Conservation (phyloP, 305 asterid genomes). For the Solanum hybrid region DNA sequence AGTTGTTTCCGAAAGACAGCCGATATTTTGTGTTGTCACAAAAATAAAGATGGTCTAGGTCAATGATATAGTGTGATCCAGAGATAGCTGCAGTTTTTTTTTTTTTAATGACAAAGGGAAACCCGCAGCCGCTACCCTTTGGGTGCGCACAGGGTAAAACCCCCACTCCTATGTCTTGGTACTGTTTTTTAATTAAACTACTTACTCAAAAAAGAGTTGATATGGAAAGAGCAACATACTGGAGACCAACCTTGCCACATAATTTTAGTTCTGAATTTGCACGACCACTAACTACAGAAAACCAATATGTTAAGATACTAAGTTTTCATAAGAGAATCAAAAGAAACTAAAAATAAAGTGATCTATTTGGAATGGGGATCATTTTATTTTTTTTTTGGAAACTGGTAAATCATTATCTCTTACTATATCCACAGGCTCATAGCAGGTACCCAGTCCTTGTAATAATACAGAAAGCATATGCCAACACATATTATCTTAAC, state of each 20-base stretch:
- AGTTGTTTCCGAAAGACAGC: background rate
- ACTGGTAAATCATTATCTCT: background rate
- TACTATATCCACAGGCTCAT: background rate
- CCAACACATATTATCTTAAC: background rate
- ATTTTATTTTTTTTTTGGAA: too few relatives aligned
- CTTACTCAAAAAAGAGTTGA: background rate
- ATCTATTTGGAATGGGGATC: background rate
- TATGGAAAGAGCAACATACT: background rate
- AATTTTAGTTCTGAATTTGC: background rate
- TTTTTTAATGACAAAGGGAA: background rate
- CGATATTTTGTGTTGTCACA: background rate
- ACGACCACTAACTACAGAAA: background rate
- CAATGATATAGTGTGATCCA: background rate
- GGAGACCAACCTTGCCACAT: background rate
- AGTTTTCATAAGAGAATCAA: background rate
- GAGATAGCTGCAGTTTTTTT: background rate
- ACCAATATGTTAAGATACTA: background rate
- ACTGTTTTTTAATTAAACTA: background rate
- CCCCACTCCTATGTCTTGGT: background rate
- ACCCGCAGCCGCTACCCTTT: background rate
- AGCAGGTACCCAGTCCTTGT: background rate
- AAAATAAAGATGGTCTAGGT: background rate
- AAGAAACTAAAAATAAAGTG: background rate
- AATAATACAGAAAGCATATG: background rate
- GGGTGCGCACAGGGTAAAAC: background rate